Conservation (phyloP, 345 rosid genomes). For the Tarenaya hassleriana region DNA sequence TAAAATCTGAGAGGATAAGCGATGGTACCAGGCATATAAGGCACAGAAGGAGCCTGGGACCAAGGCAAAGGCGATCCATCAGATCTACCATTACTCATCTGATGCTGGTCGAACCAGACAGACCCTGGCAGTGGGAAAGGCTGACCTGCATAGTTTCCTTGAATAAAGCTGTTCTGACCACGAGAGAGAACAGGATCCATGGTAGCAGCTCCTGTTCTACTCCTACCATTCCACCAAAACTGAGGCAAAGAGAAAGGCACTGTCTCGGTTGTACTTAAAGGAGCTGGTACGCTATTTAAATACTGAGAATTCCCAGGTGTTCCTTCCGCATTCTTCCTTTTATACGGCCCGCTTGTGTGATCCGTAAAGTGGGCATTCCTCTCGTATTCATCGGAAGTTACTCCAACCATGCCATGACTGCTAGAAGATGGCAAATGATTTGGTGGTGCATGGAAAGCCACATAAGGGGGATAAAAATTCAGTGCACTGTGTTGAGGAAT, state of each 20-base stretch:
- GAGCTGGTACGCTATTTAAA: slow-evolving; percentile 38
- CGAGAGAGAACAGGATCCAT: slow-evolving; percentile 50
- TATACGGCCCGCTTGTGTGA: slow-evolving; percentile 30
- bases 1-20: slow-evolving; percentile 13
- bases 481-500: slow-evolving; percentile 44
- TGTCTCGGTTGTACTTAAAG: slow-evolving; percentile 39
- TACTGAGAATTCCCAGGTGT: slow-evolving; percentile 42
- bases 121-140: slow-evolving; percentile 43
- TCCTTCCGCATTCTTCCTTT: slow-evolving; percentile 61
- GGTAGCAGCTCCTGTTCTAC: slow-evolving; percentile 46
- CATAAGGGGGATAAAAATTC: slow-evolving; percentile 41
- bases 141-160: slow-evolving; percentile 49
- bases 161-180: slow-evolving; percentile 41
- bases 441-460: slow-evolving; percentile 32
- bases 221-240: slow-evolving; percentile 42
- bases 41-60: slow-evolving; percentile 45
- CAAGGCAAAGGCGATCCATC: slow-evolving; percentile 51
- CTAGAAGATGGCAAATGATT: slow-evolving; percentile 42
- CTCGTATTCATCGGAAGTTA: slow-evolving; percentile 46
- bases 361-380: slow-evolving; percentile 45
- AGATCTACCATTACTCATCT: slow-evolving; percentile 26
- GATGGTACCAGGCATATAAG: slow-evolving; percentile 59
- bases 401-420: slow-evolving; percentile 42
- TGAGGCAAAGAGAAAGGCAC: slow-evolving; percentile 39
- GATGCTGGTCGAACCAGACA: slow-evolving; percentile 44